phyloP scores from a whole-genome alignment of 768 basidiomycete genomes.

The Kwoniella dejecticola region DNA sequence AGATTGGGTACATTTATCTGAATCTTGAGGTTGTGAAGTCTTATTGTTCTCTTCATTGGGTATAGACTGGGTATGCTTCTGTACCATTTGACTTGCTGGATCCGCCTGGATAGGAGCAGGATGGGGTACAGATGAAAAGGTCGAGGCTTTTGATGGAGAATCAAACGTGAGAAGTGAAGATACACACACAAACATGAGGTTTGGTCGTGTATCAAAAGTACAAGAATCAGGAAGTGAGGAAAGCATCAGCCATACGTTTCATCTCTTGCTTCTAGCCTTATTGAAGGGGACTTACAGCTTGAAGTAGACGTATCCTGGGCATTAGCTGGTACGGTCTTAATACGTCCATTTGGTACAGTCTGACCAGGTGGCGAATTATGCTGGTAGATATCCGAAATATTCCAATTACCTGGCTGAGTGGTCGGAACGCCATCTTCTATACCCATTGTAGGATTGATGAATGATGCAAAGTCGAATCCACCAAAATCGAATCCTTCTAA shows the following conservation, averaged over 20 bases:
- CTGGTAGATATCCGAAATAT: no score
- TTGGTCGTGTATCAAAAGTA: slow-evolving; percentile 1
- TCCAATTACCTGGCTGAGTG: no score
- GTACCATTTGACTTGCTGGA: neutral
- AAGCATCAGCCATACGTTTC: neutral
- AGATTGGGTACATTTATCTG: neutral
- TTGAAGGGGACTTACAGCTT: no score
- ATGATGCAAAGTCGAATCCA: slow-evolving; percentile 1
- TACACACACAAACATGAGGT: slow-evolving; percentile 7
- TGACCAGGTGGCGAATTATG: no score
- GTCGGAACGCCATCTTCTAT: neutral
- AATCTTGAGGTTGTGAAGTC: neutral
- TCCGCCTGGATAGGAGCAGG: neutral
- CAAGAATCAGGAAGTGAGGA: no score
- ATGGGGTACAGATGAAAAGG: neutral
- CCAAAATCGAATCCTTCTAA: slow-evolving; percentile 10
- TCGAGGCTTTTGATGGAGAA: slow-evolving; percentile 9
- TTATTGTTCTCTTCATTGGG: slow-evolving; percentile 9
- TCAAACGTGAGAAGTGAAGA: neutral
- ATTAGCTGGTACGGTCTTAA: neutral
- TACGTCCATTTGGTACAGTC: no score
- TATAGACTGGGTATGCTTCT: neutral
- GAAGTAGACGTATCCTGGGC: neutral
- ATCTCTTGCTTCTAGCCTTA: neutral
- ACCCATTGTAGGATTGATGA: neutral